Percentiles rank a stretch among this genome's conserved stretches.
Conservation (phyloP, 805 yeast genomes). For the Candida anglica region DNA sequence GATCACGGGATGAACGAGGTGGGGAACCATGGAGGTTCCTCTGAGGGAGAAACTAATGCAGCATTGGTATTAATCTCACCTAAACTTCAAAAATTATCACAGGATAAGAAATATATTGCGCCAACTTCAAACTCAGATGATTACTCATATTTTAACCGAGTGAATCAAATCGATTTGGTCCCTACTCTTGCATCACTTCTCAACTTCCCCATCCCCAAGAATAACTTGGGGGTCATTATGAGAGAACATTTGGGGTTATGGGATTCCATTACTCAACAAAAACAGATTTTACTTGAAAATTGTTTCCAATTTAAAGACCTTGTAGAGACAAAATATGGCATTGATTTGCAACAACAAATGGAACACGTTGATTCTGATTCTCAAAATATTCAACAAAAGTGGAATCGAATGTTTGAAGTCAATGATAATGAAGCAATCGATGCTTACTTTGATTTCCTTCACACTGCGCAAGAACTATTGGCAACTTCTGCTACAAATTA, state of each 20-base stretch:
- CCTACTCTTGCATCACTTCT: slow-evolving; percentile 63
- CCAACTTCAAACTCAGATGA: slow-evolving; percentile 38
- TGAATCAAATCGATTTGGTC: slow-evolving; percentile 71
- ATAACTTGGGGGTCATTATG: slow-evolving; percentile 70
- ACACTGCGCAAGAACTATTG: slow-evolving; percentile 44
- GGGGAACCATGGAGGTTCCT: slow-evolving; percentile 97
- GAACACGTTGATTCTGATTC: slow-evolving; percentile 5
- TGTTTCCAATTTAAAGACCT: slow-evolving; percentile 52
- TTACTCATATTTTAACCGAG: slow-evolving; percentile 48
- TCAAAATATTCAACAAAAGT: slow-evolving; percentile 7
- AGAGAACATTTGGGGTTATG: slow-evolving; percentile 54
- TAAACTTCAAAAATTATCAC: slow-evolving; percentile 35
- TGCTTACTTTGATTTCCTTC: slow-evolving; percentile 30
- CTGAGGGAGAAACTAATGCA: slow-evolving; percentile 87
- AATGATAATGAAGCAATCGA: slow-evolving; percentile 6
- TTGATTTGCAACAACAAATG: slow-evolving; percentile 5
- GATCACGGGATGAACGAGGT: slow-evolving; percentile 97
- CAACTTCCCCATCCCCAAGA: slow-evolving; percentile 65
- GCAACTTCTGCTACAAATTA: slow-evolving; percentile 72
- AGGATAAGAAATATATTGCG: slow-evolving; percentile 16
- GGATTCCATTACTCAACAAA: slow-evolving; percentile 27
- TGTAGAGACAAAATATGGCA: slow-evolving; percentile 35
- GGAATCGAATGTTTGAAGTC: slow-evolving; percentile 8
- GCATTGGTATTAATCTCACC: slow-evolving; percentile 71
- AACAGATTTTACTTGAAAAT: slow-evolving; percentile 46